phyloP scores from a whole-genome alignment of 2,329 filamentous ascomycete genomes.

The Hirsutella thompsonii region DNA sequence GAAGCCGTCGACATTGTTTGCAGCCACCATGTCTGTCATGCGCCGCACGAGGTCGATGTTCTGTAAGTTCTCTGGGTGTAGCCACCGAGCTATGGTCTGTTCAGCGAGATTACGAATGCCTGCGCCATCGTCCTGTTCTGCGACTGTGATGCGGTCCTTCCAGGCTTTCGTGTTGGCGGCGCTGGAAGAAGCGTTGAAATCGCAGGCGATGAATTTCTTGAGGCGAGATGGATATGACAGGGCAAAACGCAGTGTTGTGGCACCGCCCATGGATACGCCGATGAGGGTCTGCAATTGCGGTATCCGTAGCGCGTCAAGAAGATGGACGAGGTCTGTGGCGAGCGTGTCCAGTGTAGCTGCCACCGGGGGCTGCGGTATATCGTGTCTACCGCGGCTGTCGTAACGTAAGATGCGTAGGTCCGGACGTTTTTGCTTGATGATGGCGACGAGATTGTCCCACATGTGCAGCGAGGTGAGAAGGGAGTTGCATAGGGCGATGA shows the following conservation, averaged over 20 bases:
- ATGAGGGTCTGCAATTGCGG: constrained; percentile 52
- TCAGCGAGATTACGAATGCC: constrained; percentile 57
- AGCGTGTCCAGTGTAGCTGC: constrained; percentile 52
- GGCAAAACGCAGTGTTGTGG: constrained; percentile 61
- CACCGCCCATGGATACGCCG: constrained; percentile 73
- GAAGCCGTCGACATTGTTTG: constrained; percentile 60
- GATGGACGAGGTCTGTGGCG: constrained; percentile 49
- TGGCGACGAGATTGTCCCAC: constrained; percentile 62
- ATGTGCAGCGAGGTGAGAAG: constrained; percentile 67
- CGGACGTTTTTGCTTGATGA: constrained; percentile 46
- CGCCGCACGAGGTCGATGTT: constrained; percentile 34
- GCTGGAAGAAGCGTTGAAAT: constrained; percentile 64
- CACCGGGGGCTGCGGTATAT: constrained; percentile 29
- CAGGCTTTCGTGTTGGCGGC: constrained; percentile 66
- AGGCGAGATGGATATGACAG: constrained; percentile 51
- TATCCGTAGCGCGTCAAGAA: constrained; percentile 60
- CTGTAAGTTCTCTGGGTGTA: constrained; percentile 43
- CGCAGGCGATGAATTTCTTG: constrained; percentile 54
- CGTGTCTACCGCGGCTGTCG: constrained; percentile 57
- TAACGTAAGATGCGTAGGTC: constrained; percentile 66
- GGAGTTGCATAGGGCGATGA: constrained; percentile 67
- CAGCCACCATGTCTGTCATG: constrained; percentile 56
- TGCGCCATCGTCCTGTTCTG: constrained; percentile 40
- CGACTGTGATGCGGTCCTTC: constrained; percentile 61
- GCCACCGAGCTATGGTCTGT: constrained; percentile 66